Evolutionary conservation across 345 rosid genomes (phyloP), one percentile per base, ranked within the genome.

Genomic region (Linum tenue): DNA sequence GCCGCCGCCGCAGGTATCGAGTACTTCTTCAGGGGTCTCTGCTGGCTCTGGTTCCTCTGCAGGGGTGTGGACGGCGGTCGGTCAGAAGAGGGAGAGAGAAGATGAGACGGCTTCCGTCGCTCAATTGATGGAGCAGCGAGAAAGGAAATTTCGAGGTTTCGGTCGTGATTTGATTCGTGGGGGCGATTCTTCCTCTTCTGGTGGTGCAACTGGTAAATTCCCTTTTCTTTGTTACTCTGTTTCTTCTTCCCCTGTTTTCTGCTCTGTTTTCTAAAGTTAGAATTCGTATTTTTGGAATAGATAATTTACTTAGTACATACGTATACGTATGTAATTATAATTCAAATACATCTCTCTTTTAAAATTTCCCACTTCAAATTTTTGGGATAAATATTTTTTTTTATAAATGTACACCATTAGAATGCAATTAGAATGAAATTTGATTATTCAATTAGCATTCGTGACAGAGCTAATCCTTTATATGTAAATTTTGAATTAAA

Each of bases 1-100:
- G 7, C 37, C 80, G 12, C 40, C 63, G 31, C 31, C 31, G 31
- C 31, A 22, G 31, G 31, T 56, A 64, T 73, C 69, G 74, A 50
- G 7, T 51, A 10, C 69, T 35, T 55, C 70, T 59, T 39, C 64
- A 12, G 39, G 66, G 39, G 37, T 63, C 12, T 56, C 72, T 31
- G 48, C 71, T 22, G 69, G 67, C 9, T 64, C 31, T 22, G 31
- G 31, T 22, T 22, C 31, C 31, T 22, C 31, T 22, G 31, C 31
- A 22, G 31, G 31, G 31, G 31, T 70, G 75, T 55, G 69, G 31
- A 1, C 50, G 50, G 53, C 53, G 14, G 53, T 22, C 36, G 62
- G 62, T 10, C 62, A 59, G 37, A 59, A 59, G 62, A 22, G 62
- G 8, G 62, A 39, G 6, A 22, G 62, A 22, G 62, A 59, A 59